Evolutionary conservation across 2,329 filamentous ascomycete genomes (phyloP), one percentile per base, ranked within the genome.

Genomic region (Trichoderma hamatum): DNA sequence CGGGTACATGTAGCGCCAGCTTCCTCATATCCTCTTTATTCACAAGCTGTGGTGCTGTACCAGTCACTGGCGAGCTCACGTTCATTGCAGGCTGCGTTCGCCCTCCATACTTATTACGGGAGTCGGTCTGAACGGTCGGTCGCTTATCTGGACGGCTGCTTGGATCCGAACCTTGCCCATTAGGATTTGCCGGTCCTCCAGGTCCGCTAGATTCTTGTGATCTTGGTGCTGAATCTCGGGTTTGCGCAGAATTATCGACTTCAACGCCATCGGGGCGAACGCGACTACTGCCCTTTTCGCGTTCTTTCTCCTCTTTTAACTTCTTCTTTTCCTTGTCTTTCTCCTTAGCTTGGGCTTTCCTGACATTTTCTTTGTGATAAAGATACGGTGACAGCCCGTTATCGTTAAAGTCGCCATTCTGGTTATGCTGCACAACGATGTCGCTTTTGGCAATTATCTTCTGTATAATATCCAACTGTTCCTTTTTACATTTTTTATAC

Each of bases 401-500:
- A 13, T 69, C 69, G 49, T 72, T 73, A 39, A 73, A 72, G 55
- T 73, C 72, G 6, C 69, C 66, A n/a, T 30, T 36, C 1, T 46
- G 14, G 21, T 24, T 51, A 1, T 34, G 55, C 1, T 67, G 66
- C 3, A 73, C 49, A 3, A 55, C 68, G 9, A 34, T 26, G 34
- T 75, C 73, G 46, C 72, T 67, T 14, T 71, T 72, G 5, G 54
- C 54, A 11, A 75, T 60, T 16, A 74, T 72, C 1, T 34, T 65
- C 11, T 70, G 49, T 49, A 75, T 63, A 14, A 73, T 69, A 10
- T 62, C 55, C 1, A 73, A 43, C 26, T 75, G 73, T 4, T 72
- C 72, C 30, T 69, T 54, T 32, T 63, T 73, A n/a, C 70, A 72
- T 14, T 72, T 72, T 13, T 73, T 70, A 46, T 72, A 73, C 51